A percentile compares a stretch with the other conserved stretches of the same genome.
Conservation (phyloP, 192 early-diverging fungal species). For the Lunasporangiospora selenospora region DNA sequence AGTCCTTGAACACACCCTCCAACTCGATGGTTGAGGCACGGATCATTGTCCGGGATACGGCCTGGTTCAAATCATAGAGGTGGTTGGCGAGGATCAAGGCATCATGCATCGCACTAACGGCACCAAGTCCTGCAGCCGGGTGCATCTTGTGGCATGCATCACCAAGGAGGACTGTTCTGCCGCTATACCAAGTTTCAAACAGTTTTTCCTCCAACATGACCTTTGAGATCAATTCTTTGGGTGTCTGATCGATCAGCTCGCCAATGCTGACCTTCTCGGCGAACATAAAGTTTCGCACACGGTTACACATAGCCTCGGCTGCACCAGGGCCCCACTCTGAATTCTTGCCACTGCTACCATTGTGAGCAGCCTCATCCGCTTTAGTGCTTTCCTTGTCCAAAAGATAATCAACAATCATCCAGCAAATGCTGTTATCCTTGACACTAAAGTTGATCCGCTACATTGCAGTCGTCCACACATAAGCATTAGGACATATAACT, state of each 20-base stretch:
- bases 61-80: background rate
- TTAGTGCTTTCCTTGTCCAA: constrained; percentile 1
- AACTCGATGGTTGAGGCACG: constrained; percentile 1
- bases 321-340: constrained; percentile 34
- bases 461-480: too few relatives aligned
- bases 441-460: constrained; percentile 25
- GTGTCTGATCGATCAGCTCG: constrained; percentile 20
- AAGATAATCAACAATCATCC: constrained; percentile 28
- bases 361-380: too few relatives aligned
- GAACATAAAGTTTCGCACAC: constrained; percentile 31
- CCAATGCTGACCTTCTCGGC: constrained; percentile 5
- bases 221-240: constrained; percentile 28
- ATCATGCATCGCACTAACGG: constrained; percentile 3
- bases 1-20: background rate
- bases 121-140: constrained; percentile 1
- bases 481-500: too few relatives aligned
- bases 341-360: constrained; percentile 10
- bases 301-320: constrained; percentile 27
- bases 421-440: constrained; percentile 17
- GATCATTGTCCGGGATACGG: too few relatives aligned
- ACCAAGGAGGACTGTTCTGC: constrained; percentile 16
- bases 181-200: constrained; percentile 23
- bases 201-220: constrained; percentile 38
- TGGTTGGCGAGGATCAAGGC: constrained; percentile 2
- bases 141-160: constrained; percentile 19